Conservation (phyloP, 2,329 filamentous ascomycete species). For the Pyricularia grisea region DNA sequence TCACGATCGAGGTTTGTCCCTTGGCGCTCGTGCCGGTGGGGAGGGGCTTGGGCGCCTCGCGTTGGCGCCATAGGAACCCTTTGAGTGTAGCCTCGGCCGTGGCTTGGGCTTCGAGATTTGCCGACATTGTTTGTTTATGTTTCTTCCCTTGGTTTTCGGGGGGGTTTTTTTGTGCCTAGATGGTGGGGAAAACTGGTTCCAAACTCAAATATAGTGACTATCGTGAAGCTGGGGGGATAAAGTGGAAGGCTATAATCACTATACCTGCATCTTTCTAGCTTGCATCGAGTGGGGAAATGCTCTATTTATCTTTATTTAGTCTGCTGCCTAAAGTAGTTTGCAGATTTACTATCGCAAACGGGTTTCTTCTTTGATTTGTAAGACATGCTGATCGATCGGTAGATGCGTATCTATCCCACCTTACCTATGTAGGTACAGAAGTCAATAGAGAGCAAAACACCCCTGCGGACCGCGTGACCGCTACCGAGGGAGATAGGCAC, state of each 20-base stretch:
- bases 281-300: not conserved
- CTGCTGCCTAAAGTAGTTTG: not conserved
- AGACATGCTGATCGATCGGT: not conserved
- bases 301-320: not conserved
- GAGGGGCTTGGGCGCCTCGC: not conserved
- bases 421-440: too few species aligned
- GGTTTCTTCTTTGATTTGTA: not conserved
- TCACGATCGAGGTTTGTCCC: constrained; percentile 13
- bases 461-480: too few species aligned
- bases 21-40: not conserved
- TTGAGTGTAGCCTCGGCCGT: not conserved
- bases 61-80: not conserved
- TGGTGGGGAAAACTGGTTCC: too few species aligned
- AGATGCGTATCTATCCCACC: too few species aligned
- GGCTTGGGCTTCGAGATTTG: not conserved
- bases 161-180: not conserved
- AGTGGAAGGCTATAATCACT: too few species aligned
- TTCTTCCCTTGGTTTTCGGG: not conserved
- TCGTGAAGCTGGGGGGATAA: too few species aligned
- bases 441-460: too few species aligned
- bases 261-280: too few species aligned
- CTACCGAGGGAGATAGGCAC: too few species aligned
- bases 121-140: not conserved
- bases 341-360: not conserved
- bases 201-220: too few species aligned